Conservation (phyloP, 306 rosid genomes). For the Trifolium subterraneum region DNA sequence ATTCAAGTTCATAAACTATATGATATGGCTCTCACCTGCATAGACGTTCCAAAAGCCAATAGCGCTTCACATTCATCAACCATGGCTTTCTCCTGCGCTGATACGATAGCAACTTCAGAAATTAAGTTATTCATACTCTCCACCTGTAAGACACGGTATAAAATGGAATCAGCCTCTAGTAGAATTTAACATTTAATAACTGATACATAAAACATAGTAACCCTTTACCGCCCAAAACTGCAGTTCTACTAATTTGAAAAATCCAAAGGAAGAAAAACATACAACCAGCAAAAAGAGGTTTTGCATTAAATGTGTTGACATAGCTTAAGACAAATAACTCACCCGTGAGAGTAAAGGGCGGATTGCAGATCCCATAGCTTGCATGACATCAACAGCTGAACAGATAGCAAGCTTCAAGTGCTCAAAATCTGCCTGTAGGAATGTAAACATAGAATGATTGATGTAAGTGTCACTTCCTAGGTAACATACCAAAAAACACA, state of each 20-base stretch:
- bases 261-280: slow-evolving; percentile 33
- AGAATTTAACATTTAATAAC: slow-evolving; percentile 28
- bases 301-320: slow-evolving; percentile 10
- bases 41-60: slow-evolving; percentile 70
- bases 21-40: slow-evolving; percentile 70
- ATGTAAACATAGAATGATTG: slow-evolving; percentile 33
- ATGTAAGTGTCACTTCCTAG: slow-evolving; percentile 33
- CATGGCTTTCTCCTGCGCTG: slow-evolving; percentile 83
- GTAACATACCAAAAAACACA: slow-evolving; percentile 34
- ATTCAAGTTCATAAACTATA: slow-evolving; percentile 31
- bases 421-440: slow-evolving; percentile 81
- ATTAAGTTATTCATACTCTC: slow-evolving; percentile 73
- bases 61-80: slow-evolving; percentile 83
- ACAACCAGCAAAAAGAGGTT: background rate
- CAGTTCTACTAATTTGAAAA: slow-evolving; percentile 31
- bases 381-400: slow-evolving; percentile 91
- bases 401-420: slow-evolving; percentile 81
- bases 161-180: slow-evolving; percentile 29
- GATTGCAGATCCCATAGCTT: slow-evolving; percentile 84
- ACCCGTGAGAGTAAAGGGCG: slow-evolving; percentile 81
- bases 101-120: slow-evolving; percentile 77
- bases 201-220: background rate
- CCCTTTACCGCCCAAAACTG: slow-evolving; percentile 10
- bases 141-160: slow-evolving; percentile 56
- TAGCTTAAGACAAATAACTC: slow-evolving; percentile 43